Percentiles rank a stretch among this genome's conserved stretches.
These are phyloP conservation scores for Xylariaceae sp. DNA, from an alignment of 2,329 filamentous ascomycete species.

Conservation along the genomic window DNA sequence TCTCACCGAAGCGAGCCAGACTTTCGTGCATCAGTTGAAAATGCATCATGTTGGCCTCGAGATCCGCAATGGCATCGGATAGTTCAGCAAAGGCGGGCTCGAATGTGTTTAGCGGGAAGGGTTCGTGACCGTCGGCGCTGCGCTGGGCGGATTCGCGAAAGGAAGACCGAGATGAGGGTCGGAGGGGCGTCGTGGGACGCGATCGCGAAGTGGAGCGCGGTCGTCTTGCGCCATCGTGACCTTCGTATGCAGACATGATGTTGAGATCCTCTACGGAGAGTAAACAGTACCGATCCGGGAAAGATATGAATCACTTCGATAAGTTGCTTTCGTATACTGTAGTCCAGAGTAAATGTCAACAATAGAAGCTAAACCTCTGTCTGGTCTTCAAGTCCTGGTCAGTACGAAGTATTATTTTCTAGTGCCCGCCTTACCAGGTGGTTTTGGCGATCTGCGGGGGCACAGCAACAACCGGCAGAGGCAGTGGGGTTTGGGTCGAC, in stretches of 20 bases:
- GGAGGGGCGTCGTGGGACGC: conserved; percentile 85
- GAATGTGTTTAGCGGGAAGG: conserved; percentile 71
- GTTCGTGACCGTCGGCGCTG: conserved; percentile 45
- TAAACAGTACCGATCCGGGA: neutral
- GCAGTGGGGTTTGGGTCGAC: neutral
- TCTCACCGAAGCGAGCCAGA: conserved; percentile 86
- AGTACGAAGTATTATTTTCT: neutral
- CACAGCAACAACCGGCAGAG: no score
- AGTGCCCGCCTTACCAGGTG: neutral
- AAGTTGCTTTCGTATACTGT: neutral
- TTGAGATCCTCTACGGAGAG: neutral
- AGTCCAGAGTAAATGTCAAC: neutral
- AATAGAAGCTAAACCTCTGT: neutral
- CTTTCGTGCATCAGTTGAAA: conserved; percentile 96
- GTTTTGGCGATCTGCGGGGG: conserved; percentile 9
- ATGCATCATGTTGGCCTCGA: conserved; percentile 97
- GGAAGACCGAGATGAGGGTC: conserved; percentile 83
- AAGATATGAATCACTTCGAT: neutral
- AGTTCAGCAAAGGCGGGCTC: conserved; percentile 92
- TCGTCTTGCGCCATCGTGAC: conserved; percentile 23
- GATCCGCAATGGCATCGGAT: conserved; percentile 86
- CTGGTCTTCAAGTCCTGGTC: neutral
- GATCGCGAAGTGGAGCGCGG: conserved; percentile 42
- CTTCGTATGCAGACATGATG: conserved; percentile 27
- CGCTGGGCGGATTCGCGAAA: conserved; percentile 70